Percentiles rank a stretch among this genome's conserved stretches.
Conservation (phyloP, 352 stramenopile genomes). For the Phytophthora fragariae region DNA sequence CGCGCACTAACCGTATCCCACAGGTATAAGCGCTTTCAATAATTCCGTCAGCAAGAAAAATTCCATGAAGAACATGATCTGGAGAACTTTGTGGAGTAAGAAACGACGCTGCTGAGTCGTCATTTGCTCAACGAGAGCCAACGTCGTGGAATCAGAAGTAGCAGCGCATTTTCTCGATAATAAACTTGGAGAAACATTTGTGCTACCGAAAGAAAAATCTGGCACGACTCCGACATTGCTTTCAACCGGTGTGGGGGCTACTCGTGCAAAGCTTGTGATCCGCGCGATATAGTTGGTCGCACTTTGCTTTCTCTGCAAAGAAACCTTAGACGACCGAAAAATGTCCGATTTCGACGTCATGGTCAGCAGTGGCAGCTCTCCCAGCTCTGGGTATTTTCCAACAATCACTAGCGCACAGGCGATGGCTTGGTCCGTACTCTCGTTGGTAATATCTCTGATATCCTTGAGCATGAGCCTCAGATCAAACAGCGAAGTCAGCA, state of each 20-base stretch:
- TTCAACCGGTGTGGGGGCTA: slow-evolving; percentile 2
- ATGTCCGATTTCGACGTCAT: slow-evolving; percentile 14
- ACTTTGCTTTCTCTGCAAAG: no score
- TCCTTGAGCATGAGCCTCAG: slow-evolving; percentile 25
- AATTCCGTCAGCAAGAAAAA: slow-evolving; percentile 43
- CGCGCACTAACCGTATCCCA: slow-evolving; percentile 35
- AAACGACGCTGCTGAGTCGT: slow-evolving; percentile 8
- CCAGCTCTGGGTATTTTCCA: slow-evolving; percentile 16
- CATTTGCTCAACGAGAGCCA: slow-evolving; percentile 5
- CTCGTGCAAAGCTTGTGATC: neutral
- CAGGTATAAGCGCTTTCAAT: slow-evolving; percentile 38
- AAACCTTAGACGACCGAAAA: no score
- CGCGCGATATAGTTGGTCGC: no score
- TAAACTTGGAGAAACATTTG: neutral
- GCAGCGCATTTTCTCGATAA: neutral
- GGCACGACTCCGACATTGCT: neutral
- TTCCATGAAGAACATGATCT: slow-evolving; percentile 42
- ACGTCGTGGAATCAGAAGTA: neutral
- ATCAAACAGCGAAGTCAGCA: slow-evolving; percentile 37
- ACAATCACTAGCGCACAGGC: slow-evolving; percentile 12
- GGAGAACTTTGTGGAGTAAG: slow-evolving; percentile 29
- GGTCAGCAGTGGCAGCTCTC: neutral
- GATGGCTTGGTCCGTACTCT: slow-evolving; percentile 18
- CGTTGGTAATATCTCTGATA: slow-evolving; percentile 12
- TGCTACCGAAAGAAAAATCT: neutral